phyloP scores from a whole-genome alignment of 2,329 filamentous ascomycete genomes.

The Alternaria dauci region DNA sequence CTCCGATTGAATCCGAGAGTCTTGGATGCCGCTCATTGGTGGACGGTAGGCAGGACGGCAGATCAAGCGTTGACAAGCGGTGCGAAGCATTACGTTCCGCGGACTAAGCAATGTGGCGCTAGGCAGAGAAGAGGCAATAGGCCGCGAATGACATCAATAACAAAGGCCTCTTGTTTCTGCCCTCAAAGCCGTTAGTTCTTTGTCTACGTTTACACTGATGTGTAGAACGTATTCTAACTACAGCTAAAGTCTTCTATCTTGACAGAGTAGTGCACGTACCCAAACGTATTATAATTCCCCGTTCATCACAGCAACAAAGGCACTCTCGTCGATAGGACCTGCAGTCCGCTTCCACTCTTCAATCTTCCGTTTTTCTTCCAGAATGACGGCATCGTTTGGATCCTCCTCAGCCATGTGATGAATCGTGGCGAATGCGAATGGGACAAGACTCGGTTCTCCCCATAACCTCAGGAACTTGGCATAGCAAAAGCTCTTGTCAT shows the following conservation, averaged over 20 bases:
- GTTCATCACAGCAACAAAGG: neutral
- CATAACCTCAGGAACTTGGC: neutral
- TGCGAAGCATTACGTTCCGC: constrained; percentile 6
- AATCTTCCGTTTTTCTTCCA: neutral
- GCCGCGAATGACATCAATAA: neutral
- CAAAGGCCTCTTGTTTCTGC: neutral
- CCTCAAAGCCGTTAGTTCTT: neutral
- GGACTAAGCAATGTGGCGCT: constrained; percentile 3
- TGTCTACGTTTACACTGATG: neutral
- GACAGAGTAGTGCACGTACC: neutral
- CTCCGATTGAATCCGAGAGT: neutral
- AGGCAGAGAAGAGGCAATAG: neutral
- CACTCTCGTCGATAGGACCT: neutral
- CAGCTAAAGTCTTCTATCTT: neutral
- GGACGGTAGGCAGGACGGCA: neutral
- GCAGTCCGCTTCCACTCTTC: neutral
- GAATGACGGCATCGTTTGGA: neutral
- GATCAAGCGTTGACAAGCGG: constrained; percentile 2
- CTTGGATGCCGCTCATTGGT: neutral
- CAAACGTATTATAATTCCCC: neutral
- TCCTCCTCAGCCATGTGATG: fast-evolving
- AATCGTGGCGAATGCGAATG: neutral
- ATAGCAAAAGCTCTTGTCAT: neutral
- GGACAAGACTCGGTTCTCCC: neutral
- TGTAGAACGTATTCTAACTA: neutral